These are phyloP conservation scores for Paecilomyces fulvus DNA, from an alignment of 2,329 filamentous ascomycete genomes.

Conservation along the genomic window DNA sequence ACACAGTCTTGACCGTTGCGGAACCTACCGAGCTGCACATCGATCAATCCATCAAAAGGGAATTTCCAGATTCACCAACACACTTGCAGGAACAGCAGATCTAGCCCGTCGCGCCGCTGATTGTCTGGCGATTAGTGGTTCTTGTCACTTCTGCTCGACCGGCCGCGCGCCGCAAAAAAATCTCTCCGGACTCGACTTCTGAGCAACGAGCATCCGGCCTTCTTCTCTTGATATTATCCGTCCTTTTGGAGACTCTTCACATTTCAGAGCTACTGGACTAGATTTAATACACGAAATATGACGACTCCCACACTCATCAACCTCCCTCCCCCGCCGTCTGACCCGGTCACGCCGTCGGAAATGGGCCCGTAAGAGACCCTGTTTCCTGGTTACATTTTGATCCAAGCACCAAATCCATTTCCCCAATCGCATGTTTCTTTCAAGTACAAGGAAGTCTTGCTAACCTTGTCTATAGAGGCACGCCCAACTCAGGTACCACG, in stretches of 20 bases:
- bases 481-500: conserved; percentile 84
- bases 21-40: neutral
- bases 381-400: conserved; percentile 5
- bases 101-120: neutral
- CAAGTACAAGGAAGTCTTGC: conserved; percentile 7
- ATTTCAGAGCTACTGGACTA: neutral
- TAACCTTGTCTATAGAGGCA: conserved; percentile 54
- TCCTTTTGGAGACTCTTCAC: neutral
- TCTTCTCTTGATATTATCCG: neutral
- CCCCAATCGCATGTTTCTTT: conserved; percentile 1
- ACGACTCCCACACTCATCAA: conserved; percentile 66
- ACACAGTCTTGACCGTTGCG: neutral
- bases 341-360: conserved; percentile 79
- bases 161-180: neutral
- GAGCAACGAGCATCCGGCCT: neutral
- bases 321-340: conserved; percentile 71
- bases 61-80: neutral
- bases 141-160: neutral
- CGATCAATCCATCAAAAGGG: neutral
- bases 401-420: conserved; percentile 4
- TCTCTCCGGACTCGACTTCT: neutral
- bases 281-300: conserved; percentile 13
- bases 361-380: conserved; percentile 61
- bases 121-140: neutral
- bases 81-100: neutral